These are phyloP conservation scores for Endocalyx cinctus DNA, from an alignment of 2,329 filamentous ascomycete genomes.

Conservation along the genomic window DNA sequence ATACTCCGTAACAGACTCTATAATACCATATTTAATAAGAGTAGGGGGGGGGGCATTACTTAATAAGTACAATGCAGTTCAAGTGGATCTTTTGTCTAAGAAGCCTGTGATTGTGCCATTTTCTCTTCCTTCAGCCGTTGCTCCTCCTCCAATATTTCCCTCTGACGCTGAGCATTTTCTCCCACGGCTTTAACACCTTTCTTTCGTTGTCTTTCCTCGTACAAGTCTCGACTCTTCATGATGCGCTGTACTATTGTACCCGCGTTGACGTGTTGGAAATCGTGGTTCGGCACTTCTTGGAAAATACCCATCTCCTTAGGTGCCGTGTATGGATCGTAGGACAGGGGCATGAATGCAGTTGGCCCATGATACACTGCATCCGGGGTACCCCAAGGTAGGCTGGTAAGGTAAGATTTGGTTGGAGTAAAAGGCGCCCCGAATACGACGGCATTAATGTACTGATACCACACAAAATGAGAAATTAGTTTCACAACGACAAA, in stretches of 20 bases:
- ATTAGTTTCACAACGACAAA: no score
- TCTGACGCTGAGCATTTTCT: constrained; percentile 61
- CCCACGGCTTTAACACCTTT: constrained; percentile 83
- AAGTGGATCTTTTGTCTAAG: no score
- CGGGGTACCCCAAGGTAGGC: constrained; percentile 69
- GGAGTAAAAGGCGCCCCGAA: constrained; percentile 89
- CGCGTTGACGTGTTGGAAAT: constrained; percentile 84
- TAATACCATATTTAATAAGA: no score
- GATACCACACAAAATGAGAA: constrained; percentile 11
- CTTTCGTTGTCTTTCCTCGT: constrained; percentile 84
- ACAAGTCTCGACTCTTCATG: constrained; percentile 77
- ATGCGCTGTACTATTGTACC: constrained; percentile 89
- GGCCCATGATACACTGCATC: constrained; percentile 92
- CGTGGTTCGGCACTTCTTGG: constrained; percentile 69
- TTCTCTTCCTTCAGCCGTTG: constrained; percentile 45
- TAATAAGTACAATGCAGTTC: no score
- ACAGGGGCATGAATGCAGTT: constrained; percentile 80
- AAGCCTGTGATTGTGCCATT: no score
- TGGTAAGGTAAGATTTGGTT: constrained; percentile 69
- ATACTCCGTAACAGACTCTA: no score
- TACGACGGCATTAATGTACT: constrained; percentile 84
- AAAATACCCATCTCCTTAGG: constrained; percentile 83
- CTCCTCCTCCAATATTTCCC: constrained; percentile 59
- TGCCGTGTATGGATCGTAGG: constrained; percentile 75
- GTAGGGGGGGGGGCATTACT: no score